Evolutionary conservation across 2,329 filamentous ascomycete species (phyloP), one percentile per base, ranked within the genome.

Genomic region (Diplodia sapinea): DNA sequence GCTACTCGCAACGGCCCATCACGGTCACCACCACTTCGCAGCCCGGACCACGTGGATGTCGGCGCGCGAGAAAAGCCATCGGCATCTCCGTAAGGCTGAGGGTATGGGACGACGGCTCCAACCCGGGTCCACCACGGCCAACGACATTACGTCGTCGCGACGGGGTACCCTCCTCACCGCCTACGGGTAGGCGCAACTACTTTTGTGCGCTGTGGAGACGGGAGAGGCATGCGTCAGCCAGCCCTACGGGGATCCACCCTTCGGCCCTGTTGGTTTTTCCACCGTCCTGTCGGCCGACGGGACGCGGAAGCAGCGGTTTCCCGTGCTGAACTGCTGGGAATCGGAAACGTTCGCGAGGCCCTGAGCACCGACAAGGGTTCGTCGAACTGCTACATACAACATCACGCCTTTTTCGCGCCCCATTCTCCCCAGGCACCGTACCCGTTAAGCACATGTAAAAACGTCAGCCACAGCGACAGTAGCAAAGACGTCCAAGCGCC

Each of bases 1-100:
- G 52, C 52, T 55, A 55, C 52, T 55, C 17, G 23, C 50, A 52
- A 31, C 29, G 23, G 15, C 50, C 50, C 50, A 17, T 52, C 26
- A 15, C 15, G 13, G 52, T 31, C 9, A n/a, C 31, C 12, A 20
- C 54, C n/a, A 33, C 7, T 4, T 26, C 26, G 31, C 31, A 38
- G 26, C 33, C 40, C 54, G 33, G 33, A 36, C 33, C 33, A 13
- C n/a, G 26, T 26, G 4, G 36, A 12, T 3, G 33, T 26, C 54
- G 23, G 33, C 33, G 15, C 33, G 2, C 54, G 29, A 8, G 33
- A 9, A 11, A 4, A 36, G 3, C 17, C 43, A 20, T 57, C 54
- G 54, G 54, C 54, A 57, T 38, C 38, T 57, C 36, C 36, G 54
- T 57, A 57, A 36, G 54, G 54, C 54, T 57, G 54, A 57, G n/a